Base-by-base conservation (phyloP, 805 yeast genomes). In the Geotrichum ghanense region DNA sequence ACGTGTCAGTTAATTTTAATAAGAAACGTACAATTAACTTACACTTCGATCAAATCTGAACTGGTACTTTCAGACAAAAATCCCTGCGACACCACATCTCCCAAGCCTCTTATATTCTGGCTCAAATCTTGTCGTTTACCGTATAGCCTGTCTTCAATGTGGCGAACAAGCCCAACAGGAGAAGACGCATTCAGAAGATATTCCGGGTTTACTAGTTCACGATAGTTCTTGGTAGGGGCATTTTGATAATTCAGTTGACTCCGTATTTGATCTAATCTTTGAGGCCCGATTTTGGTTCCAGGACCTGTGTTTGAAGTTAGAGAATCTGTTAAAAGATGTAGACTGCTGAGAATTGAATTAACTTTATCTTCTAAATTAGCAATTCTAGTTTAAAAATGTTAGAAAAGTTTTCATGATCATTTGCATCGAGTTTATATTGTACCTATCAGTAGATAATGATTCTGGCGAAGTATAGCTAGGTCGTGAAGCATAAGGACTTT, bases 101-200 rank as follows among this genome's bases (percentile, higher is more conserved):
- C 42, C 5, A 39, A n/a, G 14, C 21, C 14, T 21, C 25, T 6
- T 20, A 39, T 39, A 21, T 39, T 39, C 16, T 22, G 25, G 21
- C 25, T 21, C 25, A 39, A 39, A 17, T 39, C 42, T 20, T 22
- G 23, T 39, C 25, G 7, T 22, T 21, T 21, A 9, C 42, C 42
- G 21, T 21, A 39, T 5, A 39, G 23, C 9, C 25, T 39, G 21
- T 39, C 42, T 39, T 39, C 25, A 12, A 39, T 21, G 21, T 39
- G 23, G 16, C 42, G 42, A 39, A 21, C 23, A 19, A 39, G 25
- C n/a, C 42, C 42, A 12, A 39, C 42, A 6, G 42, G 42, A 12
- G 42, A 39, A 9, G 23, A 20, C 4, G 42, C 23, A 39, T 22
- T 22, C 5, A 21, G 25, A 5, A 39, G 14, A n/a, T 21, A 39